Percentiles rank a stretch among this genome's conserved stretches.
Conservation (phyloP, 2,329 filamentous ascomycete genomes). For the Acarospora socialis region DNA sequence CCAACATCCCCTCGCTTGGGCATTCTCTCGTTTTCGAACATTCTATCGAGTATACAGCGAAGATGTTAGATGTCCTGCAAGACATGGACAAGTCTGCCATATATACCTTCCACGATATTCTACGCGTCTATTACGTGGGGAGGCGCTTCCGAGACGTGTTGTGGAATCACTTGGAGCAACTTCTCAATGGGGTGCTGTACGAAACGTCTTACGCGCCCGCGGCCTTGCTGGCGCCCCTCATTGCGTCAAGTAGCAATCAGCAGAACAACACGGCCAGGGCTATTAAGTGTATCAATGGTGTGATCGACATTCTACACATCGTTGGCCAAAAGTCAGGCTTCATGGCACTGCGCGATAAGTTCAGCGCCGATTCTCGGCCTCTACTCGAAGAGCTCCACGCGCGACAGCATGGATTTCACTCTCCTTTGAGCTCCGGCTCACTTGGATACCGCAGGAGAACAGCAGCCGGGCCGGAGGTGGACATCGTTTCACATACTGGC, state of each 20-base stretch:
- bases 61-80: constrained; percentile 53
- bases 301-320: background rate
- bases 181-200: constrained; percentile 22
- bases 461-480: no score
- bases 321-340: background rate
- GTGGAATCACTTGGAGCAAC: constrained; percentile 35
- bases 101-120: constrained; percentile 75
- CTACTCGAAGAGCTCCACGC: no score
- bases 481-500: no score
- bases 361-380: background rate
- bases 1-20: constrained; percentile 56
- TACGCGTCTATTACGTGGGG: constrained; percentile 62
- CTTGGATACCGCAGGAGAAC: no score
- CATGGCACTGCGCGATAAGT: background rate
- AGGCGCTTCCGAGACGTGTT: constrained; percentile 43
- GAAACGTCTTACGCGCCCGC: constrained; percentile 18
- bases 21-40: constrained; percentile 77
- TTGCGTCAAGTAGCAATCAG: background rate
- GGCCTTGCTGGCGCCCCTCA: constrained; percentile 4
- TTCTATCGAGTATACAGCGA: constrained; percentile 65
- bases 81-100: constrained; percentile 48
- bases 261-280: background rate
- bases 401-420: no score
- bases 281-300: background rate
- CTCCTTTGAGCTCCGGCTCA: no score